A percentile compares a stretch with the other conserved stretches of the same genome.
These are phyloP conservation scores for Rhodotorula sp. DNA, from an alignment of 1,284 basidiomycete species.

Conservation along the genomic window DNA sequence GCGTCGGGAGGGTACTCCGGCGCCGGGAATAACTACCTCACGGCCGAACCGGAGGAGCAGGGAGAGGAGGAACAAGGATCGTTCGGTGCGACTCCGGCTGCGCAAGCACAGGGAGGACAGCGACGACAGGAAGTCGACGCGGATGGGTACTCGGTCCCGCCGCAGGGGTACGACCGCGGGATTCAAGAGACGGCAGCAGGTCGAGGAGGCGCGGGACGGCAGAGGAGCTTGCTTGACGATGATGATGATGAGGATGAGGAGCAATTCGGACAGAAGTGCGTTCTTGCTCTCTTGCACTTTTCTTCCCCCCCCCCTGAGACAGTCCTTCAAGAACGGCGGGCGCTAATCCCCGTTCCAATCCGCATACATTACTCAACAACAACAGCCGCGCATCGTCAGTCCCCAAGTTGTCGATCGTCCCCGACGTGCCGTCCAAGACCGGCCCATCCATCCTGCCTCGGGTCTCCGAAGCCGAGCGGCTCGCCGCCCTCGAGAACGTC, in stretches of 20 bases:
- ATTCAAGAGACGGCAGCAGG: slow-evolving; percentile 47
- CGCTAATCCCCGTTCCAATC: neutral
- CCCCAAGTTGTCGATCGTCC: slow-evolving; percentile 5
- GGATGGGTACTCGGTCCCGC: slow-evolving; percentile 57
- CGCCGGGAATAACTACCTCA: neutral
- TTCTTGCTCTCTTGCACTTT: neutral
- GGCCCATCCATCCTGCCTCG: neutral
- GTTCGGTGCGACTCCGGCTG: neutral
- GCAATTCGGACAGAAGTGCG: slow-evolving; percentile 25
- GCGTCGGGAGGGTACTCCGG: neutral
- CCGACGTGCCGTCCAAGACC: neutral
- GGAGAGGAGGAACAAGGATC: neutral
- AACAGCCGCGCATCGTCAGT: slow-evolving; percentile 25
- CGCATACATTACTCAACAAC: slow-evolving; percentile 3
- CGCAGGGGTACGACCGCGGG: slow-evolving; percentile 54
- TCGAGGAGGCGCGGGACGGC: neutral
- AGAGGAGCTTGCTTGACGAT: slow-evolving; percentile 45
- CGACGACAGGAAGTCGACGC: slow-evolving; percentile 49
- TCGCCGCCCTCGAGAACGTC: slow-evolving; percentile 54
- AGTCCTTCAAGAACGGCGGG: neutral
- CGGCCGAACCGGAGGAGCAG: slow-evolving; percentile 3
- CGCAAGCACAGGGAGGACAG: too few species aligned
- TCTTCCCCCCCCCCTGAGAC: neutral
- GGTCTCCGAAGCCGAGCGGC: slow-evolving; percentile 53
- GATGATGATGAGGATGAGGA: slow-evolving; percentile 47